Conservation (phyloP, 345 rosid species). For the Garcia nutans region DNA sequence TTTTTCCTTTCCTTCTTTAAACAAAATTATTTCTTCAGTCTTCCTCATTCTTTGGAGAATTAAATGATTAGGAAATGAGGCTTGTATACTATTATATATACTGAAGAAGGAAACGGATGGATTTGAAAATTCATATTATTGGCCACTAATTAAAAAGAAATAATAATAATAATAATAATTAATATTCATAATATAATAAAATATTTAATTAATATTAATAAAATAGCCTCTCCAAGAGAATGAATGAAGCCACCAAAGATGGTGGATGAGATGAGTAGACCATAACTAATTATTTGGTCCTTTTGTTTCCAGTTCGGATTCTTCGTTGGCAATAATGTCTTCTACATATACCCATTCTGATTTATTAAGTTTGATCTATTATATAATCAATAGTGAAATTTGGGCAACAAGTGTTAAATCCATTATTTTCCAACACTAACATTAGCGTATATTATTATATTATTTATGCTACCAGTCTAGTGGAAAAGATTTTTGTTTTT, state of each 20-base stretch:
- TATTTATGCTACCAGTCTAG: too few relatives aligned
- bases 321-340: neutral
- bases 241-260: conserved; percentile 2
- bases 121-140: too few relatives aligned
- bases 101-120: neutral
- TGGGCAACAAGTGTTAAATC: too few relatives aligned
- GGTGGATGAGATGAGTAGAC: neutral
- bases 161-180: too few relatives aligned
- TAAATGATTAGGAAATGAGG: neutral
- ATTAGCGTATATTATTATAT: too few relatives aligned
- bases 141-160: neutral
- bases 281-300: neutral
- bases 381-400: too few relatives aligned
- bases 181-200: too few relatives aligned
- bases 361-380: neutral
- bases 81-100: neutral
- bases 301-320: neutral
- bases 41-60: neutral
- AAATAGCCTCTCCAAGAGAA: neutral
- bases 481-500: too few relatives aligned
- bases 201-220: too few relatives aligned
- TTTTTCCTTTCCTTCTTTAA: too few relatives aligned
- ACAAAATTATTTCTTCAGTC: too few relatives aligned
- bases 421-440: too few relatives aligned
- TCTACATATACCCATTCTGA: neutral